These are phyloP conservation scores for Torrubiellomyces zombiae DNA, from an alignment of 2,329 filamentous ascomycete species.

Conservation along the genomic window DNA sequence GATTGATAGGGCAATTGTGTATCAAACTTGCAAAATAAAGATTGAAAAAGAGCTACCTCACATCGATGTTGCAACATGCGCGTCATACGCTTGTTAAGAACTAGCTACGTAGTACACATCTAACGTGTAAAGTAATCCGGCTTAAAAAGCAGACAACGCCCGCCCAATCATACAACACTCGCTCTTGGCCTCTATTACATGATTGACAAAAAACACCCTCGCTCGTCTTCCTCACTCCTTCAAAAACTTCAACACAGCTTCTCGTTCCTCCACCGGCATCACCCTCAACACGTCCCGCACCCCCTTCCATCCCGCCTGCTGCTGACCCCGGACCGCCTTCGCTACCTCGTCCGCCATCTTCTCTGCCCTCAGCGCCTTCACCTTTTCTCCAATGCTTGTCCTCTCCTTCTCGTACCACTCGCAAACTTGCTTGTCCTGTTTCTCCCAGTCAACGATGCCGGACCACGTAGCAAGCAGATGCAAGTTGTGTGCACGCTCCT, in stretches of 20 bases:
- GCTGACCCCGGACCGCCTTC: conserved; percentile 26
- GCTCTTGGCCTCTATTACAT: too few species aligned
- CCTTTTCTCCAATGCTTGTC: conserved; percentile 65
- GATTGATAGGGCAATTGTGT: too few species aligned
- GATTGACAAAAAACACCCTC: conserved; percentile 1
- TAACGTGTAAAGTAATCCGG: too few species aligned
- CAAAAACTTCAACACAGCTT: conserved; percentile 54
- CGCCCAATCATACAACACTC: too few species aligned
- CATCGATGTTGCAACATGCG: too few species aligned
- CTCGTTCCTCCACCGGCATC: conserved; percentile 76
- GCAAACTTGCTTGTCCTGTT: conserved; percentile 68
- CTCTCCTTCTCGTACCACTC: conserved; percentile 95
- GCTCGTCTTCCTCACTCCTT: conserved; percentile 18
- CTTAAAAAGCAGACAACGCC: too few species aligned
- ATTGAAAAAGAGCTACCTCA: too few species aligned
- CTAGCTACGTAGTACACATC: too few species aligned
- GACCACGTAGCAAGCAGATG: conserved; percentile 72
- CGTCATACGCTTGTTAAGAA: too few species aligned
- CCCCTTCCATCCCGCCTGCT: conserved; percentile 64
- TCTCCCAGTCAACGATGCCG: conserved; percentile 57
- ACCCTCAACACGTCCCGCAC: conserved; percentile 73
- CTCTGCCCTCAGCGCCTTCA: conserved; percentile 69
- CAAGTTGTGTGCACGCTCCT: conserved; percentile 49
- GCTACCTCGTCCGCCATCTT: conserved; percentile 33
- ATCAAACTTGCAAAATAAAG: too few species aligned